Percentiles rank a stretch among this genome's conserved stretches.
These are phyloP conservation scores for Metschnikowia reukaufii DNA, from an alignment of 805 yeast genomes.

Conservation along the genomic window DNA sequence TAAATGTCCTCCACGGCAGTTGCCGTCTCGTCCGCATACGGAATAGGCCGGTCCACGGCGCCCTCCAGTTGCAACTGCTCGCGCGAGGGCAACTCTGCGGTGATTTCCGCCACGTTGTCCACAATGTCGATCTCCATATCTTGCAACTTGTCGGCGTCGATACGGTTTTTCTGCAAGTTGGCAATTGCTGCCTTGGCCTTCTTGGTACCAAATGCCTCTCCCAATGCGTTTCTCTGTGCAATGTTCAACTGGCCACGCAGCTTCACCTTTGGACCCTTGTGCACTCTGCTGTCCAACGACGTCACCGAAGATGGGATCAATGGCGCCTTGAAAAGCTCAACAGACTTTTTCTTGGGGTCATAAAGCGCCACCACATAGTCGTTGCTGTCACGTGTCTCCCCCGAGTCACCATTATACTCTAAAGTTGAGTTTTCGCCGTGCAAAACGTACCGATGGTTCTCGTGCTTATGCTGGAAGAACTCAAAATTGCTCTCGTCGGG, in stretches of 20 bases:
- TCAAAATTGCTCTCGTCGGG: constrained; percentile 62
- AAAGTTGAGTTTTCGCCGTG: constrained; percentile 79
- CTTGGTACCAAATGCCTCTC: constrained; percentile 96
- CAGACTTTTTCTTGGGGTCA: constrained; percentile 62
- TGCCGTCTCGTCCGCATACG: constrained; percentile 74
- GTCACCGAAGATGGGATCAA: constrained; percentile 61
- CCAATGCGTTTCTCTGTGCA: constrained; percentile 77
- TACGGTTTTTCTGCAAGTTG: constrained; percentile 76
- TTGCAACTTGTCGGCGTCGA: constrained; percentile 79
- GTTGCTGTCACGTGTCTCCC: constrained; percentile 32
- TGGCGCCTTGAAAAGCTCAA: constrained; percentile 65
- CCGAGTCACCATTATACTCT: constrained; percentile 64
- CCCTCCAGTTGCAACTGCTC: constrained; percentile 58
- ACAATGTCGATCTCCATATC: constrained; percentile 77
- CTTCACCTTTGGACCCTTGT: constrained; percentile 63
- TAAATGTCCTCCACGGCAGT: constrained; percentile 80
- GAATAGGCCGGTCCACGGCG: constrained; percentile 78
- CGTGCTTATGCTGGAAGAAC: constrained; percentile 52
- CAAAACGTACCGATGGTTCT: constrained; percentile 44
- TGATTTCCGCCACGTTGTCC: constrained; percentile 70
- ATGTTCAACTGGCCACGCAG: constrained; percentile 51
- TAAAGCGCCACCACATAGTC: constrained; percentile 75
- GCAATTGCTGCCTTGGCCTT: constrained; percentile 89
- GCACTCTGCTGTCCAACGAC: constrained; percentile 57
- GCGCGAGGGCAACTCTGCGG: constrained; percentile 71